Base-by-base conservation (phyloP, 495 filamentous ascomycete species). In the Xeromyces bisporus region DNA sequence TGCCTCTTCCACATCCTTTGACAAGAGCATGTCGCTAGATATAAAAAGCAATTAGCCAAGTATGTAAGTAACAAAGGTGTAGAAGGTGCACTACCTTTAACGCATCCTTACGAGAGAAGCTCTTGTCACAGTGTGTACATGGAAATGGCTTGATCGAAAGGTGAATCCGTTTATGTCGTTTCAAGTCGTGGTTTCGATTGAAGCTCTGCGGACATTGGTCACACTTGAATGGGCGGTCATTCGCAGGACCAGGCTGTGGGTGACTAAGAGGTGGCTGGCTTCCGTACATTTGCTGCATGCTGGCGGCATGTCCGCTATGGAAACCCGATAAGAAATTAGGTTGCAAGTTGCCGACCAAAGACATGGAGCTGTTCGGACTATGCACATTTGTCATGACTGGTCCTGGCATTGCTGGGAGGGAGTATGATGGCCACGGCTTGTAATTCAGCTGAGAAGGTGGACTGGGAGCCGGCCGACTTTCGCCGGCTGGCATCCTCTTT, bases 151-250 rank as follows among this genome's bases (percentile, higher is more conserved):
- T 97, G 28, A 96, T 80, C 0, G 84, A 80, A 28, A 96, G 56
- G 53, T 97, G 89, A 34, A 97, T 97, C 34, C 85, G 62, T 51
- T 92, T 92, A 43, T 97, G 89, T 26, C 89, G 70, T 51, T 97
- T 97, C 32, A 97, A 58, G 46, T 97, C 91, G 46, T 97, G 91
- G 34, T 97, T 97, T 4, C 89, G 67, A 49, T 93, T 97, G 66
- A 97, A 97, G 32, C 80, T 80, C 44, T 91, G 81, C 0, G 80
- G 73, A 43, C 91, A 97, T 45, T 78, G 62, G 41, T 94, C 83
- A 49, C 89, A 97, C 44, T 89, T 89, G 62, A 89, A 97, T 0
- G 91, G 89, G 6, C 87, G 70, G 36, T 97, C 89, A 34, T 75
- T 75, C 4, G 67, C 61, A 10, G 56, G 63, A 1, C 54, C 55